Evolutionary conservation across 768 basidiomycete species (phyloP).

Genomic region (Asterophora parasitica): DNA sequence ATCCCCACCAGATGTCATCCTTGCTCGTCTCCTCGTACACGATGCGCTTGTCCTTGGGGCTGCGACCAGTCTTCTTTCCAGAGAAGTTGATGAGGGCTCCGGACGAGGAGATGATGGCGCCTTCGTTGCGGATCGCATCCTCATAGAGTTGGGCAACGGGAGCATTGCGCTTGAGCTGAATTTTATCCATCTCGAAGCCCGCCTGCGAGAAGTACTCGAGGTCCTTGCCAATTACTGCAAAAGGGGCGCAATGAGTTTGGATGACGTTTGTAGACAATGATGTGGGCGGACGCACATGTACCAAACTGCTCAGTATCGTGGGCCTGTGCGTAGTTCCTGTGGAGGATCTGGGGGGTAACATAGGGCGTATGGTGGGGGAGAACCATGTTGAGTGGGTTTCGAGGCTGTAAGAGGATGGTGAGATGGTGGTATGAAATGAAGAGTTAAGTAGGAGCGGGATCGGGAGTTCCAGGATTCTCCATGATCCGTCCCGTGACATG

Average conservation of each 20-base stretch:
- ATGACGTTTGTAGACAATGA: neutral
- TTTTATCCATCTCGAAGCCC: conserved; percentile 97
- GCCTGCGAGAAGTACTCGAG: conserved; percentile 98
- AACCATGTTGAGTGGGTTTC: conserved; percentile 46
- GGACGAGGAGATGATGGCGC: conserved; percentile 93
- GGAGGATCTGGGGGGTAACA: conserved; percentile 85
- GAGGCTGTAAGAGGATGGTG: conserved; percentile 16
- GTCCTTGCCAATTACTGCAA: conserved; percentile 82
- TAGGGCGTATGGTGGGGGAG: conserved; percentile 74
- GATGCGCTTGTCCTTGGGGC: conserved; percentile 99
- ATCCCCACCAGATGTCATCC: conserved; percentile 99
- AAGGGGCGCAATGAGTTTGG: conserved; percentile 1
- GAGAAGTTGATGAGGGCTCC: conserved; percentile 99
- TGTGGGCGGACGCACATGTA: conserved; percentile 42
- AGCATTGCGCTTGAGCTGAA: conserved; percentile 93
- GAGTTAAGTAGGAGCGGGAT: conserved; percentile 17
- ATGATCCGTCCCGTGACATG: conserved; percentile 22
- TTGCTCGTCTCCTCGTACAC: conserved; percentile 96
- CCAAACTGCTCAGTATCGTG: conserved; percentile 59
- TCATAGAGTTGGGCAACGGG: conserved; percentile 90
- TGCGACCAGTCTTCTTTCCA: conserved; percentile 97
- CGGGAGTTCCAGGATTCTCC: conserved; percentile 3
- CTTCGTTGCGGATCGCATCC: conserved; percentile 97
- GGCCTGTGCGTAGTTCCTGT: conserved; percentile 78
- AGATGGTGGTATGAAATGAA: conserved; percentile 13